Base-by-base conservation (phyloP, 345 rosid genomes). In the Clarkia xantiana region DNA sequence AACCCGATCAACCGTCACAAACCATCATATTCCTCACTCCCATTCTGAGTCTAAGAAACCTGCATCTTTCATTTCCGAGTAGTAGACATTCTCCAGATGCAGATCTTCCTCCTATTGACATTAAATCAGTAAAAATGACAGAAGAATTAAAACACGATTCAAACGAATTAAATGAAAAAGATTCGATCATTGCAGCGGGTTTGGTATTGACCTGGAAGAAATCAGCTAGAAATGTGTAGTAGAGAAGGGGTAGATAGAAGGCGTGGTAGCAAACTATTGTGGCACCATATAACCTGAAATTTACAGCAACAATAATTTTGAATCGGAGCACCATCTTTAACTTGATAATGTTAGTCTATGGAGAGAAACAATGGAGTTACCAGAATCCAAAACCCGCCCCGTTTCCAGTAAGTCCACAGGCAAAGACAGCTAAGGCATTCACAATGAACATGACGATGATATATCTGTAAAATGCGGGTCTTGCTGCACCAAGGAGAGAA, bases 61-160 rank as follows among this genome's bases (percentile, higher is more conserved):
- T 1, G 94, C 97, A 68, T 89, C 95, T 66, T 82, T 82, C 97
- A 85, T 85, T 66, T 89, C 95, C 2, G 97, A 89, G 76, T 85
- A 89, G 78, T 80, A 78, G 15, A 74, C 85, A 57, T 74, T 80
- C 71, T 85, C 97, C 59, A 89, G 66, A 45, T 71, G 75, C 69
- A 89, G 51, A 58, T 82, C 94, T 46, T 80, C 95, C 67, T 85
- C 95, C 94, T 89, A 66, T 48, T 42, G 11, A 11, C 39, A 49
- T 55, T 29, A 46, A 59, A 51, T 43, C 39, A 46, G n/a, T 20
- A 61, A 45, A 10, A 45, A 25, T 45, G 11, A 25, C 12, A 18
- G 4, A 44, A 47, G 10, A 15, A 54, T 22, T 42, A 25, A 11
- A 23, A 57, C 18, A 1, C 5, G 12, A 57, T 42, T 44, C 18